Base-by-base conservation (phyloP, 2,329 filamentous ascomycete species). In the Blastomyces silverae region DNA sequence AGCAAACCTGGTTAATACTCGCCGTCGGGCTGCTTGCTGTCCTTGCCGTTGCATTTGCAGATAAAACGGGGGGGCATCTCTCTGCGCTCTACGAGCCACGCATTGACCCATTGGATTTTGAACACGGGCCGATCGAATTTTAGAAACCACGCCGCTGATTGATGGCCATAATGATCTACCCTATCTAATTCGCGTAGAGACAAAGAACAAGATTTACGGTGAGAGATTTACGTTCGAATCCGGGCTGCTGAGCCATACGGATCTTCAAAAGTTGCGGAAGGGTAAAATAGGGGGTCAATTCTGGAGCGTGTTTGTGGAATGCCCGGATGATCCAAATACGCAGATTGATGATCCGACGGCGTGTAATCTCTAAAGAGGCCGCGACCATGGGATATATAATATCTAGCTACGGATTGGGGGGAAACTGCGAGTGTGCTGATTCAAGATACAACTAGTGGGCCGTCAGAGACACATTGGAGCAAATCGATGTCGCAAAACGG, bases 121-220 rank as follows among this genome's bases (percentile, higher is more conserved):
- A 67, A 69, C 67, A 28, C 63, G 70, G 8, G 67, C 70, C 44
- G 67, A 71, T 57, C 64, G 65, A 28, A 66, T 73, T 37, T 66
- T 74, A 0, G 64, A 61, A 31, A 69, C 66, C 15, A 71, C 71
- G 4, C 72, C 73, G 10, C 59, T 75, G 46, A 72, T 74, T 44
- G 74, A 75, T 66, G 74, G 74, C 0, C 74, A 75, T 63, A 75
- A 75, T 65, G 74, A 75, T 64, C 62, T 75, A 20, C 74, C 73
- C 1, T 70, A 70, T 63, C 61, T 72, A 53, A 67, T 75, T 28
- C 67, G 73, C 15, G 66, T 67, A n/a, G 66, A 70, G 25, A 68
- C 70, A 34, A 59, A 72, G n/a, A 70, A 72, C 46, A 71, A 73
- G 57, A 73, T 75, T 25, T 71, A 73, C 65, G 64, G 70, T 64